Conservation (phyloP, 768 basidiomycete genomes). For the Suillus luteus region DNA sequence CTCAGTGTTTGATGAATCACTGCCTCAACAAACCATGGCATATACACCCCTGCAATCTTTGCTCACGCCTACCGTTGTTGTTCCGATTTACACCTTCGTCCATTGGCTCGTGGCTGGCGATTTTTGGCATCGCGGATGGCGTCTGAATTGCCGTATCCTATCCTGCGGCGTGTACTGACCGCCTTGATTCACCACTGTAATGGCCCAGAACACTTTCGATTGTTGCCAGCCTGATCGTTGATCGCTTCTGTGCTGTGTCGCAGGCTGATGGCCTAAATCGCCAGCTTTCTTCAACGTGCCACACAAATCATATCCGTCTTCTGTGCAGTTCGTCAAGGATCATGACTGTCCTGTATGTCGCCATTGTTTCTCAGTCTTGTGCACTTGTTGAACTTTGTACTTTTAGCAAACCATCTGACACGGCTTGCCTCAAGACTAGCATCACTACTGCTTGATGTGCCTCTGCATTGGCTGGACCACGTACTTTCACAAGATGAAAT, state of each 20-base stretch:
- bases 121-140: no score
- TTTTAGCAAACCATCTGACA: slow-evolving; percentile 39
- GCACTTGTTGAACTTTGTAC: slow-evolving; percentile 4
- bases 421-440: slow-evolving; percentile 35
- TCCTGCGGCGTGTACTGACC: slow-evolving; percentile 74
- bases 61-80: no score
- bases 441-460: slow-evolving; percentile 28
- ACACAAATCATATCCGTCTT: slow-evolving; percentile 60
- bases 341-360: slow-evolving; percentile 60
- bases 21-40: no score
- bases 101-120: no score
- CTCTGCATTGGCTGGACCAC: no score
- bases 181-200: slow-evolving; percentile 85
- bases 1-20: no score
- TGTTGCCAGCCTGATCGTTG: slow-evolving; percentile 55
- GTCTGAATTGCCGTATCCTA: slow-evolving; percentile 52
- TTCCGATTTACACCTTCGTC: no score
- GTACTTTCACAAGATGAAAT: no score
- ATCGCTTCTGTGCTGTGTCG: slow-evolving; percentile 34
- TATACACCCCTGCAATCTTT: no score
- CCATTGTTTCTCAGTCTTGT: slow-evolving; percentile 2
- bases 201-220: slow-evolving; percentile 61
- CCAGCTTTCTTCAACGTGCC: slow-evolving; percentile 50
- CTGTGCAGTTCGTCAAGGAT: slow-evolving; percentile 70
- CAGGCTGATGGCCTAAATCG: slow-evolving; percentile 8